Conservation (phyloP, 1,139 yeast genomes). For the Arxiozyma telluris region DNA sequence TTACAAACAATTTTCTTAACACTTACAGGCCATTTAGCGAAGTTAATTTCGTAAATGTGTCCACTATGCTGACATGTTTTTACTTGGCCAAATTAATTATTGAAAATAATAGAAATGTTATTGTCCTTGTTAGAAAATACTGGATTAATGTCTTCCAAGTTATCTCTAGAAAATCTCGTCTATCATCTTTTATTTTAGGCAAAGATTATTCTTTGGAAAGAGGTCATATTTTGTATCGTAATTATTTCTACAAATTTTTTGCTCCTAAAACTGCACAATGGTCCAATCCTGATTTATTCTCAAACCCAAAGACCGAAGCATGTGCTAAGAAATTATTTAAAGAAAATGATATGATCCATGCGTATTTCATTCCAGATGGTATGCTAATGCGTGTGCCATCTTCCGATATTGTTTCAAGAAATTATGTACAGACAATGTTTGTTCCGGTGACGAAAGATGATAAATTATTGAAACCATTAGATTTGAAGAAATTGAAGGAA, state of each 20-base stretch:
- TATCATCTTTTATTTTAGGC: conserved; percentile 73
- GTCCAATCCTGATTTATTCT: conserved; percentile 47
- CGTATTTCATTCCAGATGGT: conserved; percentile 71
- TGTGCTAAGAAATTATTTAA: conserved; percentile 42
- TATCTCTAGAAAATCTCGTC: conserved; percentile 48
- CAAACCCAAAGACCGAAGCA: conserved; percentile 45
- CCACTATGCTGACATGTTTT: conserved; percentile 10
- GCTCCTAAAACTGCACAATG: conserved; percentile 28
- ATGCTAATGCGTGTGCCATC: conserved; percentile 78
- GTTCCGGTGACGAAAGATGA: conserved; percentile 80
- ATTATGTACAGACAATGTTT: conserved; percentile 55
- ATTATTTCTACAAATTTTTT: conserved; percentile 36
- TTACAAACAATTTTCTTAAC: conserved; percentile 22
- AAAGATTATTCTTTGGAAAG: conserved; percentile 64
- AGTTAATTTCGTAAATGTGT: conserved; percentile 2
- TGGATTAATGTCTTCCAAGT: conserved; percentile 59
- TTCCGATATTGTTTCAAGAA: conserved; percentile 63
- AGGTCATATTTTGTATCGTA: conserved; percentile 58
- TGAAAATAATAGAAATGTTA: conserved; percentile 23
- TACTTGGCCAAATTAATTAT: conserved; percentile 18
- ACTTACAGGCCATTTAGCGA: conserved; percentile 13
- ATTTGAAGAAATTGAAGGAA: conserved; percentile 32
- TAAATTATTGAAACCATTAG: conserved; percentile 42
- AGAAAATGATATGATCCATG: conserved; percentile 35
- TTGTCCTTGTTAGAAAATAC: conserved; percentile 36